These are phyloP conservation scores for Aschersonia sp. DNA, from an alignment of 2,329 filamentous ascomycete species.

Conservation along the genomic window DNA sequence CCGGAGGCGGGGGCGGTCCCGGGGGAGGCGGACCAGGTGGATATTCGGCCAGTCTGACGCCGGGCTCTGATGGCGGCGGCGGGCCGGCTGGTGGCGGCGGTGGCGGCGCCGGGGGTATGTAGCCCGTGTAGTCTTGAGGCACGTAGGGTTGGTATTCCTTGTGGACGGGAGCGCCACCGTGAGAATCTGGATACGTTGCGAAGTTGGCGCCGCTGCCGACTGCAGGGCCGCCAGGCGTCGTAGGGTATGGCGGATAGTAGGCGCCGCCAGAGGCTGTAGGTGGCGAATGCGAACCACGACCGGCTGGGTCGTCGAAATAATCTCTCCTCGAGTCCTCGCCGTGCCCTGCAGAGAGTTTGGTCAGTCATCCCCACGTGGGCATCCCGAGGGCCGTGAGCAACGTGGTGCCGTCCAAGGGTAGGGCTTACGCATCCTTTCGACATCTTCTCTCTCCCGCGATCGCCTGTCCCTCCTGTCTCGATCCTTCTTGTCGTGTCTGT, in stretches of 20 bases:
- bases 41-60: slow-evolving; percentile 6
- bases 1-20: slow-evolving; percentile 16
- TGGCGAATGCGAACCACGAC: slow-evolving; percentile 27
- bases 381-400: too few relatives aligned
- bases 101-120: slow-evolving; percentile 17
- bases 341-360: slow-evolving; percentile 12
- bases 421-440: neutral
- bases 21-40: slow-evolving; percentile 7
- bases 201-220: slow-evolving; percentile 4
- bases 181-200: slow-evolving; percentile 12
- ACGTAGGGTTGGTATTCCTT: slow-evolving; percentile 24
- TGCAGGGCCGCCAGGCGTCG: slow-evolving; percentile 10
- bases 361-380: neutral
- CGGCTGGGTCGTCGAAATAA: slow-evolving; percentile 18
- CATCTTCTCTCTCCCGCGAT: slow-evolving; percentile 11
- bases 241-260: slow-evolving; percentile 29
- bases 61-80: slow-evolving; percentile 2
- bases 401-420: neutral
- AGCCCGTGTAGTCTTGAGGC: slow-evolving; percentile 26
- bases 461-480: slow-evolving; percentile 21
- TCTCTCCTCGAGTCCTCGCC: slow-evolving; percentile 20
- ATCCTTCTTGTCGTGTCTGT: slow-evolving; percentile 23
- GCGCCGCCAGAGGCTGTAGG: slow-evolving; percentile 36
- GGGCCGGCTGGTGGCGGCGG: slow-evolving; percentile 15
- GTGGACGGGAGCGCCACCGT: slow-evolving; percentile 10